Evolutionary conservation across 768 basidiomycete genomes (phyloP), one percentile per base, ranked within the genome.

Genomic region (Rhizopogon salebrosus): DNA sequence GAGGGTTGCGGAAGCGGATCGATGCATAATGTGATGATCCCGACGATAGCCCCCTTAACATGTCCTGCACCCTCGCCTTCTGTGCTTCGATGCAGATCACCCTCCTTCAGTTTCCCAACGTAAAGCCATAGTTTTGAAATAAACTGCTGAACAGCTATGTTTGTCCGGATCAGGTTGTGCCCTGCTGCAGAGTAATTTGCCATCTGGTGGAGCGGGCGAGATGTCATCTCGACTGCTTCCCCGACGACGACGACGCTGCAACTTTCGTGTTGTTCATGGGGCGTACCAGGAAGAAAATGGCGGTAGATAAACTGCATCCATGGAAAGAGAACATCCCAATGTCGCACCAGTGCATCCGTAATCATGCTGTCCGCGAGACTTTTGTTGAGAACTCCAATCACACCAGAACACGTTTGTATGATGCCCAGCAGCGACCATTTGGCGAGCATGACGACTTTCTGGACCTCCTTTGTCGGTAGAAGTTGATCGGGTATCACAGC

Each of bases 271-370:
- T 4, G 3, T 3, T 35, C 24, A 11, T 20, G 38, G 22, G 26
- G 48, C 11, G 38, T 14, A 6, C 20, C 22, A 24, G 38, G 29
- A 18, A 49, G 40, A 49, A 42, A 49, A 45, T 49, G 48, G 2
- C 26, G 48, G 16, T 49, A 41, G 20, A 49, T 24, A 13, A 49
- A 49, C 39, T 38, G 38, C 13, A 49, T 10, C 48, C 48, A 49
- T 22, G 40, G 48, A 49, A 49, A 41, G 14, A 38, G 16, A 4
- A 41, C 41, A 3, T 41, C 23, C 48, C 35, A 49, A 35, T 24
- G 34, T n/a, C 35, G 38, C 23, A 41, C 48, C 9, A 49, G 26
- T 43, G 38, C 39, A 38, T 49, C 38, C 18, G 35, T 41, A n/a
- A 49, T 38, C 22, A 24, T 24, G 13, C 22, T 27, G 38, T 49